These are phyloP conservation scores for Penicillium corylophilum DNA, from an alignment of 2,329 filamentous ascomycete species.

Conservation along the genomic window DNA sequence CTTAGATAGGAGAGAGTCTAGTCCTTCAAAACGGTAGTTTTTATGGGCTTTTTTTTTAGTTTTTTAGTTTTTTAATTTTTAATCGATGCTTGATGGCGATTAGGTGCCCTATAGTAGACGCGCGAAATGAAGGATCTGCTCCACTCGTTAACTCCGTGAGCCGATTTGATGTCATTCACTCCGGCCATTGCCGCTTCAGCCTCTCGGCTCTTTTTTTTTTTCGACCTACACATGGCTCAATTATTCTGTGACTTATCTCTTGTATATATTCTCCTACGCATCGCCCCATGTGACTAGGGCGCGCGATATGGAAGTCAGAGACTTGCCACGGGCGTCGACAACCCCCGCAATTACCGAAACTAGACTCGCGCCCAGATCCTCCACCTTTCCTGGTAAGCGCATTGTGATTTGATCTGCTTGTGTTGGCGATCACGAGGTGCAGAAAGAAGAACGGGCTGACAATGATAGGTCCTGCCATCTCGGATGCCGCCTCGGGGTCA, in stretches of 20 bases:
- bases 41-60: too few relatives aligned
- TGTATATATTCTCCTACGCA: background rate
- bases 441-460: background rate
- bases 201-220: conserved; percentile 3
- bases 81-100: conserved; percentile 4
- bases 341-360: conserved; percentile 23
- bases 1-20: background rate
- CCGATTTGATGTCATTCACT: conserved; percentile 32
- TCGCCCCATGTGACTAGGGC: conserved; percentile 25
- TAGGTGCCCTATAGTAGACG: background rate
- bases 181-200: conserved; percentile 23
- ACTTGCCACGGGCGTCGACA: conserved; percentile 26
- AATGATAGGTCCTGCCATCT: conserved; percentile 27
- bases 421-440: conserved; percentile 1
- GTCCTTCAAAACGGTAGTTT: background rate
- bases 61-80: too few relatives aligned
- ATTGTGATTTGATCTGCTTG: conserved; percentile 5
- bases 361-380: conserved; percentile 22
- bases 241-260: background rate
- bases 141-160: conserved; percentile 6
- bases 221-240: background rate
- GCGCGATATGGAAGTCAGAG: conserved; percentile 31
- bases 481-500: conserved; percentile 33
- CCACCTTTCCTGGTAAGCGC: conserved; percentile 28
- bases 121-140: conserved; percentile 3